Conservation (phyloP, 306 rosid genomes). For the Erythrophleum fordii region DNA sequence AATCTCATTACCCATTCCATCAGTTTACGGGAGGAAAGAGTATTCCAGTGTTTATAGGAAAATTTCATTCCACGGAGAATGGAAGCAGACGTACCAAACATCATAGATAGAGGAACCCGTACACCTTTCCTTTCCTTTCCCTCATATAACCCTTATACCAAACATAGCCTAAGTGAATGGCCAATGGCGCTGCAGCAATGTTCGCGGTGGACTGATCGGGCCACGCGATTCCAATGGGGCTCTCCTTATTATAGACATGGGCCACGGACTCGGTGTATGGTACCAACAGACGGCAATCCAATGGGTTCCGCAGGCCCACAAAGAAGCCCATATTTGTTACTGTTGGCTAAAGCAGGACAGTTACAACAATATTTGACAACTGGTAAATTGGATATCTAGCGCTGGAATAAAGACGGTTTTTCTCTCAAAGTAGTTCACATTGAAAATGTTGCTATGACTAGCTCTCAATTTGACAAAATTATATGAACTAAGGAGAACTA, state of each 20-base stretch:
- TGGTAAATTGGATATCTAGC: background rate
- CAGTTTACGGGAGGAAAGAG: too few relatives aligned
- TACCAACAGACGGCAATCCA: background rate
- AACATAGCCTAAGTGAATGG: too few relatives aligned
- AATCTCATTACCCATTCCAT: too few relatives aligned
- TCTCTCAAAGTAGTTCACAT: background rate
- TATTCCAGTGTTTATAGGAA: too few relatives aligned
- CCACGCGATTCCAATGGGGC: slow-evolving; percentile 3
- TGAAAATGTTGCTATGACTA: background rate
- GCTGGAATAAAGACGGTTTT: background rate
- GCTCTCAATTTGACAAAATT: background rate
- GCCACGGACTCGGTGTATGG: background rate
- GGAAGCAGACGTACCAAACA: too few relatives aligned
- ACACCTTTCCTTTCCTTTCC: too few relatives aligned
- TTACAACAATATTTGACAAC: too few relatives aligned
- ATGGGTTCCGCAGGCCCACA: background rate
- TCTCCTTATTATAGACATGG: background rate
- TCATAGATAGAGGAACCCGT: too few relatives aligned
- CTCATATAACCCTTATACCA: too few relatives aligned
- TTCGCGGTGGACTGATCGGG: background rate
- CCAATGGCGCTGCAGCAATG: background rate
- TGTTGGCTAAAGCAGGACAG: background rate
- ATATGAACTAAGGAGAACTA: background rate
- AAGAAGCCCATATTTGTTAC: background rate
- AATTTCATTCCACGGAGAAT: too few relatives aligned